Base-by-base conservation (phyloP, 2,329 filamentous ascomycete species). In the Alternaria longipes region DNA sequence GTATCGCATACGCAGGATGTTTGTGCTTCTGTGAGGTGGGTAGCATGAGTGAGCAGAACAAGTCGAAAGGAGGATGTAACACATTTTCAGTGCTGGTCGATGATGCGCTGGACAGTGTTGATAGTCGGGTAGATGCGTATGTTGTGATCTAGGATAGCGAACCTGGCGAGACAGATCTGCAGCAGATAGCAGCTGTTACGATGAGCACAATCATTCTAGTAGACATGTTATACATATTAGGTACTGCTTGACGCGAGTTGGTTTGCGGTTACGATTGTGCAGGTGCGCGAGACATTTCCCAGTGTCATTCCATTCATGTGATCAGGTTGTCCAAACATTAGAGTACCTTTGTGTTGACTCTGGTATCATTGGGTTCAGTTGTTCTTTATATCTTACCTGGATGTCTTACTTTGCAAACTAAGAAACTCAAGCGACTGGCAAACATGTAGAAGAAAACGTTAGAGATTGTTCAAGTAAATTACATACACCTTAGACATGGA, bases 41-140 rank as follows among this genome's bases (percentile, higher is more conserved):
- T 32, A 22, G 1, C n/a, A 41, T 12, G 51, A 44, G n/a, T 14
- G 24, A 3, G 54, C 42, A 28, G 47, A 49, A 8, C 74, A 75
- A 30, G 60, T 59, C 2, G 67, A 58, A n/a, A 73, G 56, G 51
- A 69, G 53, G 38, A 68, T 68, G 66, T 71, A 65, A 62, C 73
- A 75, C 72, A 76, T 75, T 0, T 57, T 36, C 24, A 44, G 30
- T 4, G 28, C 36, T 16, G 18, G 26, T 40, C n/a, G 14, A 24
- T 42, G 26, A 16, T 14, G 7, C 22, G 40, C 12, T 7, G 12
- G 8, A 1, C 38, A 22, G 38, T 1, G 38, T 22, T 22, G 18
- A 20, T 40, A 40, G 36, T 40, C 40, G 18, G 18, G 40, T 41
- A 7, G 40, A 8, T 41, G 11, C 40, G 40, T 41, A 41, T 32